Evolutionary conservation across 2,329 filamentous ascomycete species (phyloP), one percentile per base, ranked within the genome.

Genomic region (Metarhizium anisopliae): DNA sequence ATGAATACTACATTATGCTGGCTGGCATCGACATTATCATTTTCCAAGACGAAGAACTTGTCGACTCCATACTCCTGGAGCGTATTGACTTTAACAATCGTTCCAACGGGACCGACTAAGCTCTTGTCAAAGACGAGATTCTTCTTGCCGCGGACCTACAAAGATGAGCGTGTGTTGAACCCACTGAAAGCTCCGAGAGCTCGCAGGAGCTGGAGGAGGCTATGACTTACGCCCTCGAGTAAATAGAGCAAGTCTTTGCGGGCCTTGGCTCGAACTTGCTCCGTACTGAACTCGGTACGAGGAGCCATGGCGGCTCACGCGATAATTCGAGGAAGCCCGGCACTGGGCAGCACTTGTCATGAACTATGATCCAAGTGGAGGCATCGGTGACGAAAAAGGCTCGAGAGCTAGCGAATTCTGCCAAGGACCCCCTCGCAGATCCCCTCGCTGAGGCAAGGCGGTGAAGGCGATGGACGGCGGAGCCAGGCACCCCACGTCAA

Each of bases 1-100:
- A 99, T 83, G 74, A 97, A 99, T 62, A 99, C 83, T 60, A 99
- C 84, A 78, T 96, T 99, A 67, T 89, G 86, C 74, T 97, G 94
- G 66, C 87, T 95, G 18, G 90, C 89, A 72, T 97, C 93, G 70
- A 91, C 86, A 73, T 99, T 97, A 67, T 87, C 84, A 73, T 96
- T 97, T 72, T 99, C 94, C 50, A 99, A 79, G 67, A 96, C 87
- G 77, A 97, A 99, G 62, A 96, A 90, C 72, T 95, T 95, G 72
- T 97, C 92, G 63, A 99, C 92, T 35, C 95, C 95, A 75, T 97
- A 96, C 67, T 99, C 94, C 68, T 97, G 90, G 16, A 96, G 81
- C 10, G 89, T 93, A 25, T 93, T 93, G 67, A 96, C 95, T 71
- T 96, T 96, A 74, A 95, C 90, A 62, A 99, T 87, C 58, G 93